These are phyloP conservation scores for Xylaria sp. DNA, from an alignment of 2,329 filamentous ascomycete species.

Conservation along the genomic window DNA sequence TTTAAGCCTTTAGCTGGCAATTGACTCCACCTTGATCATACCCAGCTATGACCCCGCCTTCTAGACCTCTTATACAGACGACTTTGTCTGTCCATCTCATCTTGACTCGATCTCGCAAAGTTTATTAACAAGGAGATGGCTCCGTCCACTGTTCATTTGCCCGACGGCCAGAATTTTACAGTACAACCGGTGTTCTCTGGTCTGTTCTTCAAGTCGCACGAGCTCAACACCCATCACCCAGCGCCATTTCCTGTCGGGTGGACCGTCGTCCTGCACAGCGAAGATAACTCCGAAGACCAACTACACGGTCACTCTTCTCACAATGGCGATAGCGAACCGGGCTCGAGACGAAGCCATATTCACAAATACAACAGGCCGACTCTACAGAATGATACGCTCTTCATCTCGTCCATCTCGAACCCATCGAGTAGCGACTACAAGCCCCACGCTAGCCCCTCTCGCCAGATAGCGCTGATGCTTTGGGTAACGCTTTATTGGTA, in stretches of 20 bases:
- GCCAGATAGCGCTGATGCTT: conserved; percentile 95
- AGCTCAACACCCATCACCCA: conserved; percentile 68
- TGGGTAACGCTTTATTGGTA: conserved; percentile 97
- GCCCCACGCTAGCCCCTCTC: conserved; percentile 76
- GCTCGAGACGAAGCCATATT: conserved; percentile 44
- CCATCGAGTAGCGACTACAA: conserved; percentile 81
- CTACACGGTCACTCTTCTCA: conserved; percentile 35
- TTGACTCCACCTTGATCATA: background rate
- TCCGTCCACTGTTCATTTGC: conserved; percentile 65
- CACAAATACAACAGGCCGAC: conserved; percentile 76
- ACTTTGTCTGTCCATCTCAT: background rate
- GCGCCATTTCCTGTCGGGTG: conserved; percentile 82
- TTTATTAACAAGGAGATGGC: conserved; percentile 26
- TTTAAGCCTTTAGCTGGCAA: background rate
- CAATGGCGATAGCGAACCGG: conserved; percentile 33
- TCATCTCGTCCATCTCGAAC: conserved; percentile 89
- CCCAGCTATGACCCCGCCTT: background rate
- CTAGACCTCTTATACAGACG: background rate
- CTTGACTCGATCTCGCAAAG: background rate
- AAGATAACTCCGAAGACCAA: conserved; percentile 44
- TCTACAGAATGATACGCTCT: conserved; percentile 77
- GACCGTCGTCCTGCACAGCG: conserved; percentile 84
- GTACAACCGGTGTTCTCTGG: conserved; percentile 90
- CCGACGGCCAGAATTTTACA: conserved; percentile 83
- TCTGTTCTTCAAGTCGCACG: conserved; percentile 83